A percentile compares a stretch with the other conserved stretches of the same genome.
phyloP scores from a whole-genome alignment of 495 filamentous ascomycete genomes.

The Penicillium chermesinum region DNA sequence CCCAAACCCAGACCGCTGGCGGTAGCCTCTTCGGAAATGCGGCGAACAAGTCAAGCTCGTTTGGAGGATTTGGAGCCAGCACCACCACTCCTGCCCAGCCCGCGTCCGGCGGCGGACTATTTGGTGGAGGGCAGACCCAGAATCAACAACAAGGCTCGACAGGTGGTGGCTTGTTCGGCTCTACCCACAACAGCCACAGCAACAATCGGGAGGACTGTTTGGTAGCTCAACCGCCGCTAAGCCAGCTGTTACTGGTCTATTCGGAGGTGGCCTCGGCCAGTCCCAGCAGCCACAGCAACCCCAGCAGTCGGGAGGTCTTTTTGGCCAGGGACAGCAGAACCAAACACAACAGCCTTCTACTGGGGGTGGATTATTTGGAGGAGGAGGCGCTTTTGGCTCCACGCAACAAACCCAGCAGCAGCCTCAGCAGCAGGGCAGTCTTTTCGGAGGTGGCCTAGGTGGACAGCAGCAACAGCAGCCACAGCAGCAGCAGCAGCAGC shows the following conservation, averaged over 20 bases:
- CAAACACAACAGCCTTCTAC: slow-evolving; percentile 36
- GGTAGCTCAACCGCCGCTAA: not conserved
- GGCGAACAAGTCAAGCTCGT: slow-evolving; percentile 33
- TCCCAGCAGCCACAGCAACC: slow-evolving; percentile 19
- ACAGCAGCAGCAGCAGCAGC: slow-evolving; percentile 34
- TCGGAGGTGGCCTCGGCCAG: slow-evolving; percentile 10
- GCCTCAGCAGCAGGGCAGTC: slow-evolving; percentile 18
- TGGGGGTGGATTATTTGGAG: slow-evolving; percentile 23
- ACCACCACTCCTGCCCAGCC: slow-evolving; percentile 17
- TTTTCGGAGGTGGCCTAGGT: slow-evolving; percentile 30
- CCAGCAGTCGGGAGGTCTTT: slow-evolving; percentile 31
- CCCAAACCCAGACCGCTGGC: slow-evolving; percentile 21
- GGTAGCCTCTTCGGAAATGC: slow-evolving; percentile 27
- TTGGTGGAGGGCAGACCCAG: slow-evolving; percentile 19
- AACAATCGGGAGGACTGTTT: slow-evolving; percentile 30
- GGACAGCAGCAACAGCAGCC: slow-evolving; percentile 34
- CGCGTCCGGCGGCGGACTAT: slow-evolving; percentile 21
- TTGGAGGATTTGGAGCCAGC: slow-evolving; percentile 25
- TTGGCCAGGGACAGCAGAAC: slow-evolving; percentile 30
- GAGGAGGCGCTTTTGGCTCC: slow-evolving; percentile 18
- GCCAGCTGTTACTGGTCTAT: slow-evolving; percentile 11
- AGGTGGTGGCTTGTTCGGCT: slow-evolving; percentile 19
- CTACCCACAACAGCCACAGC: slow-evolving; percentile 22
- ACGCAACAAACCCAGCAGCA: slow-evolving; percentile 20
- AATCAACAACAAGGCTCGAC: slow-evolving; percentile 20